phyloP scores from a whole-genome alignment of 371 early-diverging fungal genomes.

The Quaeritorhiza haematococci region DNA sequence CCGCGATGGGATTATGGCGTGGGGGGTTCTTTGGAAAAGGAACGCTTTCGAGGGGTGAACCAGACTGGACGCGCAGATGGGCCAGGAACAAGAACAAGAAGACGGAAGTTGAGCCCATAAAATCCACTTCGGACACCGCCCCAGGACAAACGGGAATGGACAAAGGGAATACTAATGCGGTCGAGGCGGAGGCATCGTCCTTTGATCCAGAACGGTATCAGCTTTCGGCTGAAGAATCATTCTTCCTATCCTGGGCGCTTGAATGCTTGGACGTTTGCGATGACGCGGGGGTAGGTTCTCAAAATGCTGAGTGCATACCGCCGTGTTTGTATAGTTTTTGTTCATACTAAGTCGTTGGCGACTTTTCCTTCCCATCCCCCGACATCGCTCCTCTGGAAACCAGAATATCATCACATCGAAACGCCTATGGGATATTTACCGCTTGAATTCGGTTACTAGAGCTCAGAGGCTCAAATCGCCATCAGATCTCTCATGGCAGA shows the following conservation, averaged over 20 bases:
- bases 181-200: neutral
- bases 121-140: too few species aligned
- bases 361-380: neutral
- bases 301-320: neutral
- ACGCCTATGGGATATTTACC: neutral
- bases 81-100: neutral
- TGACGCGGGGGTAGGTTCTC: neutral
- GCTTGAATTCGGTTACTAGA: slow-evolving; percentile 1
- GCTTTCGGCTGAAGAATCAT: slow-evolving; percentile 61
- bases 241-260: slow-evolving; percentile 41
- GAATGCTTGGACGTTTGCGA: neutral
- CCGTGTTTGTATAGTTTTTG: neutral
- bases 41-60: slow-evolving; percentile 69
- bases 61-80: slow-evolving; percentile 29
- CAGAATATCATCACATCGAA: neutral
- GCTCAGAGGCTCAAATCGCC: neutral
- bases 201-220: slow-evolving; percentile 51
- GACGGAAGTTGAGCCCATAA: neutral
- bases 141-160: too few species aligned
- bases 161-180: too few species aligned
- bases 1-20: too few species aligned
- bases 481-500: neutral
- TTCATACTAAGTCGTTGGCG: neutral
- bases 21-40: slow-evolving; percentile 84
- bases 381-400: neutral